These are phyloP conservation scores for Hanseniaspora thailandica DNA, from an alignment of 805 yeast genomes.

Conservation along the genomic window DNA sequence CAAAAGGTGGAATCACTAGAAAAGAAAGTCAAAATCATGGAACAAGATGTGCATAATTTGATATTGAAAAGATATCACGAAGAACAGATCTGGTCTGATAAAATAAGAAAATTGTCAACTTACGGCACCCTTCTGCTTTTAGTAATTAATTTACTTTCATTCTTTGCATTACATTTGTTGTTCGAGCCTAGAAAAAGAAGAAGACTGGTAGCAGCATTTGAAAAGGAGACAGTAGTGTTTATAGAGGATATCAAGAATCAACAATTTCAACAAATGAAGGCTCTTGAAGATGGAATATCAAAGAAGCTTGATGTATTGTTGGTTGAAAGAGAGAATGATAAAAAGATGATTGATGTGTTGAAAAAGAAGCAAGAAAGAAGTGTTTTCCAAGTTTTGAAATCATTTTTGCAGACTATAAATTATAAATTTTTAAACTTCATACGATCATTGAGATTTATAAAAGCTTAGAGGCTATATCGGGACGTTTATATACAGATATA, in stretches of 20 bases:
- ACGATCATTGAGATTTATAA: too few species aligned
- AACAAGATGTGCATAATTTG: conserved; percentile 55
- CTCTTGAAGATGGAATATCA: conserved; percentile 7
- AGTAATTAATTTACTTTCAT: conserved; percentile 72
- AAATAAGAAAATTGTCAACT: conserved; percentile 83
- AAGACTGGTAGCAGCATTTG: conserved; percentile 71
- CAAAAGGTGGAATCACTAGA: conserved; percentile 44
- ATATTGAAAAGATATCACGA: conserved; percentile 86
- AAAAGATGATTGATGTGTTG: not conserved
- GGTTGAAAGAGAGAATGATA: not conserved
- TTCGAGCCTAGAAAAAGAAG: conserved; percentile 92
- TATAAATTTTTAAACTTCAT: too few species aligned
- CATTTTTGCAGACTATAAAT: too few species aligned
- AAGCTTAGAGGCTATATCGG: not conserved
- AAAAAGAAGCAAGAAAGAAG: not conserved
- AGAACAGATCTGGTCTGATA: conserved; percentile 97
- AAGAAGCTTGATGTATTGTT: conserved; percentile 6
- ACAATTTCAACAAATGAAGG: conserved; percentile 26
- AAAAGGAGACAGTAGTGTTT: conserved; percentile 55
- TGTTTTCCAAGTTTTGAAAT: not conserved
- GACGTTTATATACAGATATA: not conserved
- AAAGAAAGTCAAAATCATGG: conserved; percentile 51
- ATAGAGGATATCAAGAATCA: conserved; percentile 30
- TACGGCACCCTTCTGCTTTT: conserved; percentile 91
- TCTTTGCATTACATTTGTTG: conserved; percentile 68